These are phyloP conservation scores for Yarrowia porcina DNA, from an alignment of 805 yeast genomes.

Conservation along the genomic window DNA sequence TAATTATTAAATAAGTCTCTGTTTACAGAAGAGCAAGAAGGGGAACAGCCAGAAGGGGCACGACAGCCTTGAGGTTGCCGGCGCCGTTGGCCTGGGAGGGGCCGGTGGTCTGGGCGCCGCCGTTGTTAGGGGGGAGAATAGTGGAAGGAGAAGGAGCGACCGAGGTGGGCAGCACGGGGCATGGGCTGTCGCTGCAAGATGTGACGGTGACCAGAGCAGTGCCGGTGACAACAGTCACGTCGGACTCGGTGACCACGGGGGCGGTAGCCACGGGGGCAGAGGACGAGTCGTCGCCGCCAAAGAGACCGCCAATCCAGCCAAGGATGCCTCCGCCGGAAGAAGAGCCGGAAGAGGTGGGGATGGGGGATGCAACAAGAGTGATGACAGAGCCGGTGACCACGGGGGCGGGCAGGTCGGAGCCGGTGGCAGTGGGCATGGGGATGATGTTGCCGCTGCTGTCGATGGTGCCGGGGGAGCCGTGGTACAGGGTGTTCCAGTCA, in stretches of 20 bases:
- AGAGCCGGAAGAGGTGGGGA: slow-evolving; percentile 1
- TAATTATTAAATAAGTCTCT: not conserved
- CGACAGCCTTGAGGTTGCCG: not conserved
- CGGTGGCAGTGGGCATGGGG: slow-evolving; percentile 22
- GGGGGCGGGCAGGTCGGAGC: not conserved
- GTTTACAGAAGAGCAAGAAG: slow-evolving; percentile 15
- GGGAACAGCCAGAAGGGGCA: slow-evolving; percentile 3
- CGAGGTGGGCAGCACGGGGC: not conserved
- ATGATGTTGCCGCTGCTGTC: slow-evolving; percentile 18
- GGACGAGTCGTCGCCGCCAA: slow-evolving; percentile 25
- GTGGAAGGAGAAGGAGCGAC: slow-evolving; percentile 4
- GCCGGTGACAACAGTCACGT: slow-evolving; percentile 20
- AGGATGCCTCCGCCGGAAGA: slow-evolving; percentile 13
- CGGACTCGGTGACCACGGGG: slow-evolving; percentile 25
- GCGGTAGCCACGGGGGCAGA: slow-evolving; percentile 26
- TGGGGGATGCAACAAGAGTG: slow-evolving; percentile 14
- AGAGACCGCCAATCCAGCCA: slow-evolving; percentile 20
- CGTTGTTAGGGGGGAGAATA: slow-evolving; percentile 4
- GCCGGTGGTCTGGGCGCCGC: not conserved
- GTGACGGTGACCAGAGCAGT: slow-evolving; percentile 25
- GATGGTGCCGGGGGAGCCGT: slow-evolving; percentile 10
- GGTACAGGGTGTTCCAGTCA: slow-evolving; percentile 23
- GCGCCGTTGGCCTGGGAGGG: slow-evolving; percentile 17
- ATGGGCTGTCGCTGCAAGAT: slow-evolving; percentile 25
- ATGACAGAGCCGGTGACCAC: slow-evolving; percentile 24